Evolutionary conservation across 2,329 filamentous ascomycete species (phyloP).

Genomic region (Fusarium sp.): DNA sequence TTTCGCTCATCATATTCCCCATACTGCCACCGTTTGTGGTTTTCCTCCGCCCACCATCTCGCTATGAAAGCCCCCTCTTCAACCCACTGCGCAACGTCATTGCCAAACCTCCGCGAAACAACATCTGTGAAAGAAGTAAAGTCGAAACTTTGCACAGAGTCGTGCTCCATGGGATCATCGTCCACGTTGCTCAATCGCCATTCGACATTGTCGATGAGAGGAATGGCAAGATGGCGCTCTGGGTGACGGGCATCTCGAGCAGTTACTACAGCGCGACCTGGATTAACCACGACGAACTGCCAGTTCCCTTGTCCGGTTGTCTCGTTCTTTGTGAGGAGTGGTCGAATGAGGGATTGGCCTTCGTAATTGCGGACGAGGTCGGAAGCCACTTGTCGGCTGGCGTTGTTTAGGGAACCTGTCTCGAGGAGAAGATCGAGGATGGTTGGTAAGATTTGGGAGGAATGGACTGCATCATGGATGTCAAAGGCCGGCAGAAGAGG

Average conservation of each 20-base stretch:
- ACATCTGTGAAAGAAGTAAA: constrained; percentile 36
- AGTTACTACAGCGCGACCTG: constrained; percentile 44
- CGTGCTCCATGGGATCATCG: constrained; percentile 39
- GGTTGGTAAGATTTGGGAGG: constrained; percentile 44
- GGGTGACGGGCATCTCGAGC: constrained; percentile 45
- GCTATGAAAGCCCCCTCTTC: constrained; percentile 45
- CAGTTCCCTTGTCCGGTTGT: constrained; percentile 40
- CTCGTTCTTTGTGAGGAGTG: constrained; percentile 8
- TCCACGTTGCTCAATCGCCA: constrained; percentile 45
- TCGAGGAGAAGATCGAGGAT: constrained; percentile 46
- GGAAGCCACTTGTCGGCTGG: constrained; percentile 25
- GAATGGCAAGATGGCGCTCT: constrained; percentile 43
- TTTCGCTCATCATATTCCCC: constrained; percentile 2
- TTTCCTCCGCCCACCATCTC: constrained; percentile 48
- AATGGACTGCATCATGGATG: constrained; percentile 42
- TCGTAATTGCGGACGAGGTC: constrained; percentile 44
- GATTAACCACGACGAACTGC: constrained; percentile 47
- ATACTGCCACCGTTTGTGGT: constrained; percentile 46
- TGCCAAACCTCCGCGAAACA: constrained; percentile 36
- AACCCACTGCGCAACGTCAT: constrained; percentile 41
- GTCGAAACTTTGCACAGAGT: constrained; percentile 40
- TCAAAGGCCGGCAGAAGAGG: constrained; percentile 42
- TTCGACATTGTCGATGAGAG: constrained; percentile 43
- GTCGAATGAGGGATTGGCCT: constrained; percentile 45
- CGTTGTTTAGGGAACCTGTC: constrained; percentile 40